These are phyloP conservation scores for Aspergillus asperescens DNA, from an alignment of 495 filamentous ascomycete genomes.

Conservation along the genomic window DNA sequence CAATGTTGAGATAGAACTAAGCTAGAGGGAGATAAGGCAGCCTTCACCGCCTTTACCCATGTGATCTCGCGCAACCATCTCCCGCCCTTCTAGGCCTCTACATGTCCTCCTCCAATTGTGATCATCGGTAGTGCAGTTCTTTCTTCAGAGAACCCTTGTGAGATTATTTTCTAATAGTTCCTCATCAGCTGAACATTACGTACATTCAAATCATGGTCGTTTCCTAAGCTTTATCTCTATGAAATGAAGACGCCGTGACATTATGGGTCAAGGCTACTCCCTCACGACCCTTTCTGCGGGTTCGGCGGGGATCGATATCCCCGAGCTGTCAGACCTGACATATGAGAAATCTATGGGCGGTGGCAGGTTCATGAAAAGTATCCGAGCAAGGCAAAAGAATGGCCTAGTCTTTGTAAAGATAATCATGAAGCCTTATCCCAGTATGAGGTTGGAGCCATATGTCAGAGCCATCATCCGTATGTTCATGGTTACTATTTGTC, in stretches of 20 bases:
- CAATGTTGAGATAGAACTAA: too few species aligned
- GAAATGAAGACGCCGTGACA: constrained; percentile 39
- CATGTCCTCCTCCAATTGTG: background rate
- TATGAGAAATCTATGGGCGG: constrained; percentile 93
- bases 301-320: constrained; percentile 86
- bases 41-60: constrained; percentile 10
- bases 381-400: constrained; percentile 81
- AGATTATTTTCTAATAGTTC: background rate
- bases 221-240: constrained; percentile 7
- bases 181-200: background rate
- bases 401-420: constrained; percentile 90
- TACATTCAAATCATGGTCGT: background rate
- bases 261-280: constrained; percentile 97
- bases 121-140: background rate
- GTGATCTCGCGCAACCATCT: background rate
- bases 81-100: background rate
- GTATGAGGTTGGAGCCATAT: constrained; percentile 72
- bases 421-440: constrained; percentile 80
- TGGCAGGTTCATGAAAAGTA: constrained; percentile 96
- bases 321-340: constrained; percentile 79
- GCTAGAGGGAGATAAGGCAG: background rate
- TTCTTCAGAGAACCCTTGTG: background rate
- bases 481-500: constrained; percentile 22
- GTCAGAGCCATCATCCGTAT: constrained; percentile 67
- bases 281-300: constrained; percentile 83